Base-by-base conservation (phyloP, 2,329 filamentous ascomycete species). In the Ascochyta fabae region DNA sequence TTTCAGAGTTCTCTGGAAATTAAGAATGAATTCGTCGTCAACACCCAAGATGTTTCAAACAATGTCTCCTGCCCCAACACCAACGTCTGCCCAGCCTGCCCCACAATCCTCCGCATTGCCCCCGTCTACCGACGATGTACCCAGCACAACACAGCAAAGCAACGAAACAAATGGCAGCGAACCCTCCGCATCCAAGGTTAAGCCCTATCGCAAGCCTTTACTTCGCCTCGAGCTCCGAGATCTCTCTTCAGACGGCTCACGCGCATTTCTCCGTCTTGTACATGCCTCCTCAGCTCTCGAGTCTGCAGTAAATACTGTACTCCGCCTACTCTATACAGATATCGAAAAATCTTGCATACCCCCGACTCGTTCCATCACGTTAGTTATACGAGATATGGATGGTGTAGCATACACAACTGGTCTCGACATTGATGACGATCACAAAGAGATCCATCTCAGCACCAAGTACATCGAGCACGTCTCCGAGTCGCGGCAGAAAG, bases 381-480 rank as follows among this genome's bases (percentile, higher is more conserved):
- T 98, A 33, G 82, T 96, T 56, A 80, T 98, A 4, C 86, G 90
- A 27, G 81, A 86, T 62, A 92, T 96, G 85, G 81, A 79, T 43
- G 94, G 94, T 45, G 91, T 98, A 4, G 94, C 94, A 19, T 96
- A 97, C 79, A 97, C 94, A 1, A 92, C 86, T 0, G 90, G 91
- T 60, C 84, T 81, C 9, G 88, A 92, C 35, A 83, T 96, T 10
- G 93, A 96, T 76, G 65, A 82, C 58, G 90, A 95, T 70, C 92
- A 96, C 80, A 97, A 97, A 72, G 92, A 96, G 74, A 95, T 97
- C 60, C 92, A 97, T 77, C 83, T 98, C 75, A 92, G 87, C 15
- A 85, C 94, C 1, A 78, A 83, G 42, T 96, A 97, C 79, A 86
- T 96, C 64, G 68, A 73, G 2, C 45, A 61, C 12, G 68, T 79